Base-by-base conservation (phyloP, 495 filamentous ascomycete species). In the Penicillium pancosmium region DNA sequence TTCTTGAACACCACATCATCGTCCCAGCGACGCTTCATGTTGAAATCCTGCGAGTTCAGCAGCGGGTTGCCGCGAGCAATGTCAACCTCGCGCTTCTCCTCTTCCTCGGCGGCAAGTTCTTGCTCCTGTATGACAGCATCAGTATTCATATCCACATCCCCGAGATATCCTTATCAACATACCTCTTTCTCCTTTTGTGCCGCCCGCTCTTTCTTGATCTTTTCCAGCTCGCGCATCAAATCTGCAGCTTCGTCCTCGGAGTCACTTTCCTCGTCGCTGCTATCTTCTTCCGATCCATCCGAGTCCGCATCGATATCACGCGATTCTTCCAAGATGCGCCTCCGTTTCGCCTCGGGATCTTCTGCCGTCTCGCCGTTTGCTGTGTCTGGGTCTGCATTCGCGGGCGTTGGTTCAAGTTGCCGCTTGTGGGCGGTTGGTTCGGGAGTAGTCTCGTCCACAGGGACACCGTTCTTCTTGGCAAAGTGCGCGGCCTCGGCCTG, bases 1-100 rank as follows among this genome's bases (percentile, higher is more conserved):
- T 98, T 98, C 79, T 96, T 97, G 77, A 98, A 98, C 16, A 98
- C 92, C n/a, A 98, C 94, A 77, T 98, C 94, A 60, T 98, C 94
- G 64, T 98, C 94, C 94, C 94, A 98, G 68, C 92, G 84, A 23
- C 69, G 68, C 64, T 71, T 71, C 43, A 70, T 65, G 59, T 80
- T 78, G 73, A 79, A 78, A 40, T 79, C 77, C 33, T 79, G 68
- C 0, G 88, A 69, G 64, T 97, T 97, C 25, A 98, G 80, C 41
- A 98, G 75, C 16, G 94, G 95, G 69, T 98, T 98, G 15, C 94
- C 94, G 49, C 89, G 78, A 25, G 94, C 93, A 63, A 98, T 96
- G 57, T 97, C 91, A 54, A 84, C 78, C 72, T 97, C 94, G 34
- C 89, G 82, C 66, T 89, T 82, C 68, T 90, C 93, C 69, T 93